Percentiles rank a stretch among this genome's conserved stretches.
phyloP scores from a whole-genome alignment of 2,329 filamentous ascomycete genomes.

The Epichloe baconii region DNA sequence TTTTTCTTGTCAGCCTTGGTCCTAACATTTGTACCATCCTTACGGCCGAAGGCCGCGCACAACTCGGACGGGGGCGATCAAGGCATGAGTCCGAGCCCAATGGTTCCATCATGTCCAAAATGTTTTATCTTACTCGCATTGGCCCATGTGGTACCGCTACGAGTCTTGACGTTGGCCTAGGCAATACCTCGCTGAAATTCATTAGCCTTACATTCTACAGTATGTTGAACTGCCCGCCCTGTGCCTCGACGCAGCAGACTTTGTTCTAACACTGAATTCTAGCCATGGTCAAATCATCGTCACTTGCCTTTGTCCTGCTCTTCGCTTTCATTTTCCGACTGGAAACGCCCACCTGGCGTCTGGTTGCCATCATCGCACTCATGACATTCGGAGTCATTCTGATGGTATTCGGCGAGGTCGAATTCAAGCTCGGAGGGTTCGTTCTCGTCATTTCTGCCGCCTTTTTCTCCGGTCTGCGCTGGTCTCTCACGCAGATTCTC shows the following conservation, averaged over 20 bases:
- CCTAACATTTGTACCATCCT: slow-evolving; percentile 67
- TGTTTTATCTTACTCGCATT: slow-evolving; percentile 86
- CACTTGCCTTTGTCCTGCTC: slow-evolving; percentile 83
- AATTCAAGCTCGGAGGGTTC: slow-evolving; percentile 80
- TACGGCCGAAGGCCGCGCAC: slow-evolving; percentile 52
- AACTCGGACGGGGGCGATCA: slow-evolving; percentile 36
- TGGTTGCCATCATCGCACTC: slow-evolving; percentile 74
- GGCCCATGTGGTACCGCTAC: slow-evolving; percentile 87
- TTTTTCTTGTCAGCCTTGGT: slow-evolving; percentile 68
- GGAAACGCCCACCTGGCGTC: slow-evolving; percentile 72
- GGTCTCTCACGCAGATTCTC: slow-evolving; percentile 96
- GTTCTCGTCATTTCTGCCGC: slow-evolving; percentile 83
- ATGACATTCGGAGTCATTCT: slow-evolving; percentile 93
- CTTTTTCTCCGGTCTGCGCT: slow-evolving; percentile 93
- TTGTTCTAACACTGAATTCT: slow-evolving; percentile 11
- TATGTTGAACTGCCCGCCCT: slow-evolving; percentile 24
- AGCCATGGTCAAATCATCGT: slow-evolving; percentile 95
- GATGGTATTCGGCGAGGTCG: slow-evolving; percentile 94
- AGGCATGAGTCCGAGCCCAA: slow-evolving; percentile 41
- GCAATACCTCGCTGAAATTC: slow-evolving; percentile 91
- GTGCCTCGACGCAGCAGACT: not conserved
- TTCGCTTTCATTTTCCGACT: slow-evolving; percentile 93
- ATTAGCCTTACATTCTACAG: slow-evolving; percentile 96
- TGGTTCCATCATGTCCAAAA: slow-evolving; percentile 61
- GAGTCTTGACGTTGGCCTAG: slow-evolving; percentile 87